Percentiles rank a stretch among this genome's conserved stretches.
These are phyloP conservation scores for Phytophthora aleatoria DNA, from an alignment of 352 stramenopile species.

Conservation along the genomic window DNA sequence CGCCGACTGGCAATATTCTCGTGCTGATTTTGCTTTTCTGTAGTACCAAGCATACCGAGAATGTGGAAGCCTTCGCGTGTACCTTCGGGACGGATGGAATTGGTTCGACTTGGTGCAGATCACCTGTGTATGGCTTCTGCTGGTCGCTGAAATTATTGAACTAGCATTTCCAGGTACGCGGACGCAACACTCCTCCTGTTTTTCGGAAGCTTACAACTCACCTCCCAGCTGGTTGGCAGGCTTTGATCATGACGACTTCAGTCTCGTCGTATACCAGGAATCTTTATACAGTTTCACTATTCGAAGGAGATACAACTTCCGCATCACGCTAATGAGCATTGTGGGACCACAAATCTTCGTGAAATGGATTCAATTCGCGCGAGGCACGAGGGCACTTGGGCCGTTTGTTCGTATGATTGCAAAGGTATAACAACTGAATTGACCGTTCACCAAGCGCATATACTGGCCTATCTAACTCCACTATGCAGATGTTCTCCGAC, in stretches of 20 bases:
- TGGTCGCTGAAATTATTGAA: constrained; percentile 55
- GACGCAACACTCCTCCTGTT: neutral
- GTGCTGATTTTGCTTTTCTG: neutral
- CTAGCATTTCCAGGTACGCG: constrained; percentile 34
- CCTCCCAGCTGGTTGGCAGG: neutral
- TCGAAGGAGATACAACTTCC: constrained; percentile 71
- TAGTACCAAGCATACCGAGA: constrained; percentile 53
- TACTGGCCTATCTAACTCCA: neutral
- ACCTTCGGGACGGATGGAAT: constrained; percentile 79
- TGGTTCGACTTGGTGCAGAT: constrained; percentile 82
- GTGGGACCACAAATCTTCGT: constrained; percentile 81
- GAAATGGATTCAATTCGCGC: constrained; percentile 82
- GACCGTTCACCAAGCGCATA: neutral
- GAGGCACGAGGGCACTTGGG: constrained; percentile 64
- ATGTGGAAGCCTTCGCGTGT: constrained; percentile 54
- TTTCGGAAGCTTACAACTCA: neutral
- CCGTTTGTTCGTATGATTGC: constrained; percentile 89
- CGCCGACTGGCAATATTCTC: neutral
- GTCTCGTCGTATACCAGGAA: constrained; percentile 61
- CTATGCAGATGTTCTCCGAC: constrained; percentile 78
- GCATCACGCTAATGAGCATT: constrained; percentile 80
- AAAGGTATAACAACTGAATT: constrained; percentile 44
- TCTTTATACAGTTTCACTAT: constrained; percentile 61
- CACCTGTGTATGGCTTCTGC: constrained; percentile 67
- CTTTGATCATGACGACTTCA: constrained; percentile 45